These are phyloP conservation scores for Ceratobasidium sp. DNA, from an alignment of 1,284 basidiomycete genomes.

Conservation along the genomic window DNA sequence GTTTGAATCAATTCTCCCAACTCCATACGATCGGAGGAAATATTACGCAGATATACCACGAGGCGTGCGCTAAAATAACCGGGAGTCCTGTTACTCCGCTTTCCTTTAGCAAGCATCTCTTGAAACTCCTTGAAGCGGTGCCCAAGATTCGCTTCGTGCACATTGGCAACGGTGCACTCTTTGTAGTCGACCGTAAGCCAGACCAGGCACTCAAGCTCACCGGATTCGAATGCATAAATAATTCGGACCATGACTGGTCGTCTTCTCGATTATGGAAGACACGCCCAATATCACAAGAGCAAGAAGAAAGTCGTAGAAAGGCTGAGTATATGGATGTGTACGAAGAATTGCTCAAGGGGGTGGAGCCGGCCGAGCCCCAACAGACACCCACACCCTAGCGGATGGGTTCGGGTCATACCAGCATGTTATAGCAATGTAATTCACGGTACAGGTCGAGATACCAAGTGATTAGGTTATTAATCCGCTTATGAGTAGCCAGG, in stretches of 20 bases:
- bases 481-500: too few relatives aligned
- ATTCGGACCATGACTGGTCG: not conserved
- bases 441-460: too few relatives aligned
- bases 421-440: too few relatives aligned
- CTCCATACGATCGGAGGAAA: slow-evolving; percentile 2
- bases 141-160: slow-evolving; percentile 10
- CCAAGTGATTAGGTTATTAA: too few relatives aligned
- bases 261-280: not conserved
- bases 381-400: not conserved
- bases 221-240: not conserved
- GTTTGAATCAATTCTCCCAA: slow-evolving; percentile 13
- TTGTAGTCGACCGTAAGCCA: not conserved
- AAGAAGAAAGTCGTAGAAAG: not conserved
- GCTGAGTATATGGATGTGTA: not conserved
- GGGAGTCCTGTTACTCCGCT: not conserved
- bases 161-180: not conserved
- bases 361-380: not conserved
- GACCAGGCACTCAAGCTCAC: not conserved
- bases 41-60: not conserved
- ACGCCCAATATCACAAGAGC: not conserved
- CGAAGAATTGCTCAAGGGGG: not conserved
- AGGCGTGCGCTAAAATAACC: not conserved
- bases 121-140: not conserved
- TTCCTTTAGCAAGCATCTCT: not conserved
- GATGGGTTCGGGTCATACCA: not conserved